Percentiles rank a stretch among this genome's conserved stretches.
These are phyloP conservation scores for Trichoderma sp. DNA, from an alignment of 2,329 filamentous ascomycete species.

Conservation along the genomic window DNA sequence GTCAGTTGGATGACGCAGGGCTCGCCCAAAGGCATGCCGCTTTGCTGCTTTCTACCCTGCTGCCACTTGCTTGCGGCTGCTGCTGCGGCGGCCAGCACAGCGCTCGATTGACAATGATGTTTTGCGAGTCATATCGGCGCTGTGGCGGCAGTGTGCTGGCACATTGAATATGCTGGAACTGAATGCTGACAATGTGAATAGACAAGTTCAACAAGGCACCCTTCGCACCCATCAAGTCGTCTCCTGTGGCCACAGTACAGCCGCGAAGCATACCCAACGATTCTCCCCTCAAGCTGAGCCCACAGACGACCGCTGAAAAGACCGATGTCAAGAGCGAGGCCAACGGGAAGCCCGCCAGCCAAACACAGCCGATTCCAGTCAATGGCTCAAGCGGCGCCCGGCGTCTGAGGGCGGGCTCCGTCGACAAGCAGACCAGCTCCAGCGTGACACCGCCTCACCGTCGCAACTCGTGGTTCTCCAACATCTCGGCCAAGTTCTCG, in stretches of 20 bases:
- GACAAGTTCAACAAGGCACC: slow-evolving; percentile 41
- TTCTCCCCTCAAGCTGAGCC: slow-evolving; percentile 35
- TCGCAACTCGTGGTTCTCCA: slow-evolving; percentile 89
- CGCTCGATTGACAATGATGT: slow-evolving; percentile 9
- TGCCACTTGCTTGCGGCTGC: too few species aligned
- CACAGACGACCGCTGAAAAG: slow-evolving; percentile 35
- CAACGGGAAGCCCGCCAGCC: slow-evolving; percentile 32
- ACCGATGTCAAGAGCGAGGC: slow-evolving; percentile 31
- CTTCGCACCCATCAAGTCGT: slow-evolving; percentile 34
- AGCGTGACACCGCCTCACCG: slow-evolving; percentile 48
- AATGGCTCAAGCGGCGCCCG: slow-evolving; percentile 35
- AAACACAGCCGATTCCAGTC: slow-evolving; percentile 32
- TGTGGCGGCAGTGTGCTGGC: background rate
- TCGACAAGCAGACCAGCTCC: slow-evolving; percentile 39
- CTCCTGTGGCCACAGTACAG: slow-evolving; percentile 36
- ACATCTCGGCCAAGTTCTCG: slow-evolving; percentile 89
- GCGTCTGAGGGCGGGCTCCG: slow-evolving; percentile 41
- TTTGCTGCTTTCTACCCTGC: slow-evolving; percentile 22
- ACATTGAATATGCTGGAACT: background rate
- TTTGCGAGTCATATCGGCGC: slow-evolving; percentile 2
- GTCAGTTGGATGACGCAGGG: slow-evolving; percentile 88
- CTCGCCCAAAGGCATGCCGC: slow-evolving; percentile 71
- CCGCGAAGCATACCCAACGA: slow-evolving; percentile 40
- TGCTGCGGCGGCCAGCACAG: slow-evolving; percentile 3
- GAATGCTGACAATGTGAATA: slow-evolving; percentile 26